A percentile compares a stretch with the other conserved stretches of the same genome.
phyloP scores from a whole-genome alignment of 1,284 basidiomycete genomes.

The Tylopilus sp. region DNA sequence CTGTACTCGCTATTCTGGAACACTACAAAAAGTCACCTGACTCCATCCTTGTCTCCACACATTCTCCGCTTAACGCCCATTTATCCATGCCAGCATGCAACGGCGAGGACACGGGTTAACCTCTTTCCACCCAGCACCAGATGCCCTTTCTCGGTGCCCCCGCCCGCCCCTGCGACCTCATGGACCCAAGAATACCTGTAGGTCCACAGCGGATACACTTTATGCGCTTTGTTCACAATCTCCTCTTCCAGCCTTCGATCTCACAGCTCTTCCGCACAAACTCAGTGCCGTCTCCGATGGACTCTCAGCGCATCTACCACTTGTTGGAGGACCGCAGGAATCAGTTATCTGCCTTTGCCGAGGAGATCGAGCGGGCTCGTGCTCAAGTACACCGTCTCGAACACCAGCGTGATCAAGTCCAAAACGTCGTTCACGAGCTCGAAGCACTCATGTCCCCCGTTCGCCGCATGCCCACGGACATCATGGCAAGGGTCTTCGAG shows the following conservation, averaged over 20 bases:
- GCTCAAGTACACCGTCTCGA: slow-evolving; percentile 22
- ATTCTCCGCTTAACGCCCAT: too few species aligned
- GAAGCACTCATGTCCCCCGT: slow-evolving; percentile 31
- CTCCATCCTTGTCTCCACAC: background rate
- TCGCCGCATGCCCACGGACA: slow-evolving; percentile 32
- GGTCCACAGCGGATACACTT: background rate
- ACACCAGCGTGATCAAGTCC: slow-evolving; percentile 6
- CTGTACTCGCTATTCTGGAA: slow-evolving; percentile 21
- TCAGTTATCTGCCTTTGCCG: slow-evolving; percentile 11
- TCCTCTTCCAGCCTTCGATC: slow-evolving; percentile 20
- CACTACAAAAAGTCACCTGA: background rate
- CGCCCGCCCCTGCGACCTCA: background rate
- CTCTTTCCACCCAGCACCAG: too few species aligned
- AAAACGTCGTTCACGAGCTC: slow-evolving; percentile 23
- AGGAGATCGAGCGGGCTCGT: slow-evolving; percentile 25
- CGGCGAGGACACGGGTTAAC: background rate
- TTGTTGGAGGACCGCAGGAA: slow-evolving; percentile 21
- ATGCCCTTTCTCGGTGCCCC: slow-evolving; percentile 9
- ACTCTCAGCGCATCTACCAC: slow-evolving; percentile 12
- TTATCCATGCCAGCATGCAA: background rate
- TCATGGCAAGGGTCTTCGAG: slow-evolving; percentile 30
- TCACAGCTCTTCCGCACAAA: slow-evolving; percentile 30
- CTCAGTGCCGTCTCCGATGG: slow-evolving; percentile 25
- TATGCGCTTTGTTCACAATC: background rate
- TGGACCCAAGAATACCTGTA: slow-evolving; percentile 25